Conservation (phyloP, 2,329 filamentous ascomycete genomes). For the Hypoxylon sp. region DNA sequence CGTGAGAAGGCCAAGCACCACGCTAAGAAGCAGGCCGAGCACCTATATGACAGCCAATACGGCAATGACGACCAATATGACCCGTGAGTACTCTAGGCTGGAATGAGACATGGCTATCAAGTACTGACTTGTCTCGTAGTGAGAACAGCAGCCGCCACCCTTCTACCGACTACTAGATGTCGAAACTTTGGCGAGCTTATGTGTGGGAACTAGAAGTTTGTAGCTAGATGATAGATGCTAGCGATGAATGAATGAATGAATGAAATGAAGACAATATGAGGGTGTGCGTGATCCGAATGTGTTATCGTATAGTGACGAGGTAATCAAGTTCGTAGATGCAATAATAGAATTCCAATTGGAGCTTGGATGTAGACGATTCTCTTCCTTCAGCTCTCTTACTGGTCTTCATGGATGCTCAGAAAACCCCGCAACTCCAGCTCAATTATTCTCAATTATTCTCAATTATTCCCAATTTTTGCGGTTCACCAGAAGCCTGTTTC, state of each 20-base stretch:
- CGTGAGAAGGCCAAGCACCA: constrained; percentile 69
- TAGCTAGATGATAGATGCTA: constrained; percentile 8
- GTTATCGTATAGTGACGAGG: background rate
- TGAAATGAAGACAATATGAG: constrained; percentile 20
- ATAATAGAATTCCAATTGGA: too few species aligned
- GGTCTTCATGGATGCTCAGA: background rate
- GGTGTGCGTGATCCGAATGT: background rate
- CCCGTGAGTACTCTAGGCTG: constrained; percentile 65
- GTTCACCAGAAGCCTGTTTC: background rate
- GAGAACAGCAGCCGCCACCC: constrained; percentile 34
- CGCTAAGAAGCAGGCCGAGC: constrained; percentile 68
- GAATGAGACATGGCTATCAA: too few species aligned
- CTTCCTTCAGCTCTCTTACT: background rate
- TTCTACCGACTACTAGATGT: constrained; percentile 42
- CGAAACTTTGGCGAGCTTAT: background rate
- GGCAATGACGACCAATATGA: constrained; percentile 65
- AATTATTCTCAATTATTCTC: too few species aligned
- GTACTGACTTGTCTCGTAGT: constrained; percentile 25
- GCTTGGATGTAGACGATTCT: too few species aligned
- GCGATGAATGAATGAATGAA: constrained; percentile 26
- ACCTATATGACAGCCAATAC: constrained; percentile 75
- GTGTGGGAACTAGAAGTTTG: background rate
- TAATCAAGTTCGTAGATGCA: background rate
- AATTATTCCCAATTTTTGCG: too few species aligned
- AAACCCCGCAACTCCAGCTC: too few species aligned